Evolutionary conservation across 305 asterid species (phyloP).

Genomic region (Ilex paraguariensis): DNA sequence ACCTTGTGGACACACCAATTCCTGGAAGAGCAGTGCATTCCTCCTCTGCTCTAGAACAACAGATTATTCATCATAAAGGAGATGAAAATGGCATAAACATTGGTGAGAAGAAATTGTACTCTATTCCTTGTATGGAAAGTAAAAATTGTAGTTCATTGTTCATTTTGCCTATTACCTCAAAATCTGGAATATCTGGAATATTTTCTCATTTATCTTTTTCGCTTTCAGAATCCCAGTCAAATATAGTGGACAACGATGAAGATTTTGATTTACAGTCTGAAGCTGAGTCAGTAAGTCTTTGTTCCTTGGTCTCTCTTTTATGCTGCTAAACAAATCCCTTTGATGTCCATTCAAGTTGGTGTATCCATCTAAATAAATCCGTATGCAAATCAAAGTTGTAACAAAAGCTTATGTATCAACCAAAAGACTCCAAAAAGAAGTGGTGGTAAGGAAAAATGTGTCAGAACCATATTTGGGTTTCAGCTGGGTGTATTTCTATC

Average conservation of each 20-base stretch:
- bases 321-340: background rate
- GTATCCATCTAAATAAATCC: background rate
- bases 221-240: constrained; percentile 62
- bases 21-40: constrained; percentile 35
- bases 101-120: constrained; percentile 37
- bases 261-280: constrained; percentile 67
- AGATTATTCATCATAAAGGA: constrained; percentile 29
- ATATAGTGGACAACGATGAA: constrained; percentile 58
- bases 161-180: too few relatives aligned
- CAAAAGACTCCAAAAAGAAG: too few relatives aligned
- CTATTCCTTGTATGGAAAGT: constrained; percentile 6
- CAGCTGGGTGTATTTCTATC: too few relatives aligned
- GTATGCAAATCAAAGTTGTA: background rate
- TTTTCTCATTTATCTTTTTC: background rate
- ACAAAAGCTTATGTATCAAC: background rate
- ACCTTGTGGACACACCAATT: constrained; percentile 68
- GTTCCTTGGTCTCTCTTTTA: background rate
- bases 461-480: too few relatives aligned
- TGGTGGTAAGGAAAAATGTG: too few relatives aligned
- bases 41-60: constrained; percentile 36
- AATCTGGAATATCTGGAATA: too few relatives aligned
- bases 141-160: too few relatives aligned
- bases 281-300: constrained; percentile 70
- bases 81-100: constrained; percentile 39
- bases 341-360: background rate